phyloP scores from a whole-genome alignment of 352 stramenopile genomes.

The Pythium dissotocum region DNA sequence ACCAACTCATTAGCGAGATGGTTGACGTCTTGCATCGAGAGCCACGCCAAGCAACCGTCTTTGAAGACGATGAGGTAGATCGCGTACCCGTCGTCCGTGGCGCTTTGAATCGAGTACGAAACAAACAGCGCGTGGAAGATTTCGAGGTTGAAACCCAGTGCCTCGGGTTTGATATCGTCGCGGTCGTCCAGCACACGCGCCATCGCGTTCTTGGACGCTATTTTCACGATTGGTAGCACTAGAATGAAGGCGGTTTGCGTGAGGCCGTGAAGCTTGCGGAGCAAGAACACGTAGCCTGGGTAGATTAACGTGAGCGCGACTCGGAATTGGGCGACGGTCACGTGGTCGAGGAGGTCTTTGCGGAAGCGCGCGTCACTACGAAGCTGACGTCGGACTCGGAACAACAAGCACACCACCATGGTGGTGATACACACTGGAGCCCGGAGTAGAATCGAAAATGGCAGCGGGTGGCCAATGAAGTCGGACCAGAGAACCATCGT shows the following conservation, averaged over 20 bases:
- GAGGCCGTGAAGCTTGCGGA: not conserved
- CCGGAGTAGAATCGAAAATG: not conserved
- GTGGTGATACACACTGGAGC: not conserved
- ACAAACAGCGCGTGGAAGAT: constrained; percentile 22
- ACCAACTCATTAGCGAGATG: not conserved
- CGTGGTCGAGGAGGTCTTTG: not conserved
- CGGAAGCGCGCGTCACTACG: not conserved
- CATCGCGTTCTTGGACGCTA: constrained; percentile 29
- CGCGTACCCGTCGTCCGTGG: not conserved
- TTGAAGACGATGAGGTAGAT: constrained; percentile 1
- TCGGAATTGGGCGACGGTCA: not conserved
- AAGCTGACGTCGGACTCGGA: not conserved
- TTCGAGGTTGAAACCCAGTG: constrained; percentile 19
- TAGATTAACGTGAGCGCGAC: not conserved
- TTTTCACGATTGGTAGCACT: constrained; percentile 19
- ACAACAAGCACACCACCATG: not conserved
- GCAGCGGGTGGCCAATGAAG: not conserved
- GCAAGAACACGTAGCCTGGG: not conserved
- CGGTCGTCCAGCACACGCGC: not conserved
- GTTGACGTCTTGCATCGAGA: not conserved
- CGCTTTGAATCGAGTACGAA: constrained; percentile 7
- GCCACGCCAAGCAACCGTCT: not conserved
- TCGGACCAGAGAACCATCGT: not conserved
- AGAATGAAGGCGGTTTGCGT: constrained; percentile 19
- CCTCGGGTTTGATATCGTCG: constrained; percentile 13